These are phyloP conservation scores for Rhododendron kiyosumense DNA, from an alignment of 148 eudicot species.

Conservation along the genomic window DNA sequence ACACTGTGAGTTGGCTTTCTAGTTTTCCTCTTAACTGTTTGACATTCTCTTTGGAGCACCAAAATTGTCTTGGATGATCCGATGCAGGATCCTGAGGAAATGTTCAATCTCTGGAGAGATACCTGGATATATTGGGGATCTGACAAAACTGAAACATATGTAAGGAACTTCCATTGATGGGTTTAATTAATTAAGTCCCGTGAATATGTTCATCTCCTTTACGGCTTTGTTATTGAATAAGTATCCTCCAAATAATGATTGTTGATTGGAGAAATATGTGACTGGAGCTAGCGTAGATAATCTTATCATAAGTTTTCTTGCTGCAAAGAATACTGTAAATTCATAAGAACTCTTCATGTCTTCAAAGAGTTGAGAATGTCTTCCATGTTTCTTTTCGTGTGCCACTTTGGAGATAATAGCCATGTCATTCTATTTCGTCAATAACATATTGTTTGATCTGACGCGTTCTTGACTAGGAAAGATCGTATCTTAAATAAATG, in stretches of 20 bases:
- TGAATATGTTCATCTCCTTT: not conserved
- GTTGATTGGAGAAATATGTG: not conserved
- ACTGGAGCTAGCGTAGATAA: not conserved
- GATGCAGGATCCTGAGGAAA: conserved; percentile 41
- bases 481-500: not conserved
- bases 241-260: not conserved
- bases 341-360: not conserved
- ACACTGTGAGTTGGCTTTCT: conserved; percentile 30
- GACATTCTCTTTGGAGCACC: not conserved
- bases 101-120: conserved; percentile 44
- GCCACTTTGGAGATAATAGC: not conserved
- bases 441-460: not conserved
- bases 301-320: not conserved
- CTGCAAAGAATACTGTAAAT: not conserved
- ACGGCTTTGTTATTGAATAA: not conserved
- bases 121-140: conserved; percentile 40
- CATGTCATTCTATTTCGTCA: not conserved
- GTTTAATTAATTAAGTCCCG: not conserved
- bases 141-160: conserved; percentile 41
- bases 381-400: not conserved
- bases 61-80: not conserved
- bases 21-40: not conserved
- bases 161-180: conserved; percentile 18
- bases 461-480: not conserved
- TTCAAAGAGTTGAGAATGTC: not conserved